Base-by-base conservation (phyloP, 768 basidiomycete species). In the Lentinula raphanica region DNA sequence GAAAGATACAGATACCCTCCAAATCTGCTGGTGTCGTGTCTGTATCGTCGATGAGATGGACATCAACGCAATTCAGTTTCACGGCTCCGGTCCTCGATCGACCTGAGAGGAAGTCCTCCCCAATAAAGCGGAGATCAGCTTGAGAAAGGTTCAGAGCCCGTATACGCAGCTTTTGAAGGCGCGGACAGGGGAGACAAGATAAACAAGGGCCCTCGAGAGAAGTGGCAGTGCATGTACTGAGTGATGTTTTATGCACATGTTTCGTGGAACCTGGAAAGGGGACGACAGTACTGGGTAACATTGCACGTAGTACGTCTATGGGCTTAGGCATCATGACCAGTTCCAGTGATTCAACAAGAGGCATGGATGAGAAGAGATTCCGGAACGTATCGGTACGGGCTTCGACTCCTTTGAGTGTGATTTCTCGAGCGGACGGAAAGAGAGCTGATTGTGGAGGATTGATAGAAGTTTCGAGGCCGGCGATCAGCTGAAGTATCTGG, bases 401-500 rank as follows among this genome's bases (percentile, higher is more conserved):
- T 19, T 21, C 32, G 5, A 56, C 12, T 27, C 29, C 44, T 56
- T 46, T 56, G 27, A 56, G 44, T 23, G 17, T 21, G 3, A 56
- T 7, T 46, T 35, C 46, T 23, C 25, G 40, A 39, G 35, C 27
- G 17, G 25, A 8, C 15, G 55, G 42, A 31, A 56, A 56, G 31
- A 39, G 31, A 21, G 32, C 32, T 35, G 25, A 28, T 15, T 23
- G 13, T 15, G 53, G 28, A 31, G 13, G 23, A 17, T 6, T 21
- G 50, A 5, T 15, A 38, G 28, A 31, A 23, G 23, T 8, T 6
- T 21, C 32, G 5, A 39, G 38, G 48, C 19, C 49, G 17, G 59
- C 75, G 38, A 73, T 61, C 65, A 73, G 76, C 49, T 67, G 64
- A 19, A 77, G 65, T 23, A 83, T 64, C 50, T 66, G 67, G 25